Conservation (phyloP, 2,329 filamentous ascomycete species). For the Ophiocordyceps australis region DNA sequence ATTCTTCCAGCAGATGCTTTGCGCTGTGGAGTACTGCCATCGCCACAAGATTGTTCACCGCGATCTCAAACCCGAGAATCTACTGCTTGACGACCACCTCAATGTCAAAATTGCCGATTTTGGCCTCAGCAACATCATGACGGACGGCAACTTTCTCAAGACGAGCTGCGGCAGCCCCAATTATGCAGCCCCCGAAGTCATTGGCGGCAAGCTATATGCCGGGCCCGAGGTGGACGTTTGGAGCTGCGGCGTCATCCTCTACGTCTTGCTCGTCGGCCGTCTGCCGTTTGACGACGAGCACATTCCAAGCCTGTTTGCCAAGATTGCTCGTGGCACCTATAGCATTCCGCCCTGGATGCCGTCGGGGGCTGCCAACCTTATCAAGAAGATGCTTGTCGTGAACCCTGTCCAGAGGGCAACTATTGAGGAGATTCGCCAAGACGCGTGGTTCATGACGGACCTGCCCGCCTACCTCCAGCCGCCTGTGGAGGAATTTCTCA, state of each 20-base stretch:
- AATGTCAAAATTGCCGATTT: constrained; percentile 99
- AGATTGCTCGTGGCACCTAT: constrained; percentile 90
- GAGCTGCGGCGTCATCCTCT: constrained; percentile 88
- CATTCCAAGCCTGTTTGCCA: constrained; percentile 92
- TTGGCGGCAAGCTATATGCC: constrained; percentile 92
- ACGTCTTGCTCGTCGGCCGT: constrained; percentile 62
- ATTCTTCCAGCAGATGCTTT: constrained; percentile 98
- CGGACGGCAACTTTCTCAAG: constrained; percentile 96
- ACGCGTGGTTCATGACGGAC: constrained; percentile 85
- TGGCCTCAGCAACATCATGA: constrained; percentile 98
- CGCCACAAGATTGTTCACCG: constrained; percentile 97
- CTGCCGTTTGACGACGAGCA: constrained; percentile 97
- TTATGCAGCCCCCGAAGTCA: constrained; percentile 94
- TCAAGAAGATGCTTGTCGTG: constrained; percentile 86
- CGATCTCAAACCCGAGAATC: constrained; percentile 92
- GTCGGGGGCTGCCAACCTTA: constrained; percentile 60
- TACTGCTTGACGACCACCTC: constrained; percentile 83
- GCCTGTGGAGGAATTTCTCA: constrained; percentile 79
- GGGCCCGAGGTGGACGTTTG: constrained; percentile 97
- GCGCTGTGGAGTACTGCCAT: constrained; percentile 97
- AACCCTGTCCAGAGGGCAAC: constrained; percentile 90
- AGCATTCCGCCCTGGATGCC: constrained; percentile 85
- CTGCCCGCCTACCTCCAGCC: constrained; percentile 74
- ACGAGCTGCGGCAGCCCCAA: constrained; percentile 97
- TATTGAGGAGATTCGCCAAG: constrained; percentile 79